Evolutionary conservation across 2,329 filamentous ascomycete species (phyloP), one percentile per base, ranked within the genome.

Genomic region (Zasmidium cellare): DNA sequence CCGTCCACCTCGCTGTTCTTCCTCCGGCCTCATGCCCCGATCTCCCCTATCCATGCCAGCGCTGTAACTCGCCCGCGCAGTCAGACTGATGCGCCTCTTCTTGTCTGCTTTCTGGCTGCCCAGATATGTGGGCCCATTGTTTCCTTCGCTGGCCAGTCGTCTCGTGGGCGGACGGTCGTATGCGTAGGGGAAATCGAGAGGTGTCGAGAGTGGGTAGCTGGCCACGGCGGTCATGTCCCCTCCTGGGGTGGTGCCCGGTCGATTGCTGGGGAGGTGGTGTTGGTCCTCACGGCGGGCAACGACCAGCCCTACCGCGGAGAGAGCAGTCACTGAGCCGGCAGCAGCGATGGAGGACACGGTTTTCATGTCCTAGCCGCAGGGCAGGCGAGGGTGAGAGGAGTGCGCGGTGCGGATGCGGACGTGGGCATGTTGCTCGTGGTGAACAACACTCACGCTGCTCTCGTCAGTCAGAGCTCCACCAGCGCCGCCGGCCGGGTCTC

Each of bases 321-420:
- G 79, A 71, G 82, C 83, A 74, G 86, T 77, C 69, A 74, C 71
- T 67, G 83, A 85, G 77, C 83, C 83, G 72, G 84, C 76, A 69
- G 84, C 85, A 82, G 82, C 85, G 67, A 87, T 80, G 71, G 62
- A 62, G 18, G 59, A 58, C 47, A 64, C 55, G 25, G 60, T 64
- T 60, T 54, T 58, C 62, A 63, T 63, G 53, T 57, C 53, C 56
- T 61, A 46, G n/a, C 54, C 38, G 35, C 46, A 41, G 6, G 35
- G 35, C 35, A 41, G 35, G 35, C 16, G 35, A 41, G 35, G 16
- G 20, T 18, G 19, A 28, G 38, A 56, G 51, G 38, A 41, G 35
- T 41, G 35, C 35, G 35, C 35, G 35, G 35, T 41, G 35, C n/a
- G 5, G 35, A 18, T 41, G n/a, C n/a, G 35, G 35, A n/a, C 35